Evolutionary conservation across 179 eudicot species (phyloP).

Genomic region (Actinidia arguta): DNA sequence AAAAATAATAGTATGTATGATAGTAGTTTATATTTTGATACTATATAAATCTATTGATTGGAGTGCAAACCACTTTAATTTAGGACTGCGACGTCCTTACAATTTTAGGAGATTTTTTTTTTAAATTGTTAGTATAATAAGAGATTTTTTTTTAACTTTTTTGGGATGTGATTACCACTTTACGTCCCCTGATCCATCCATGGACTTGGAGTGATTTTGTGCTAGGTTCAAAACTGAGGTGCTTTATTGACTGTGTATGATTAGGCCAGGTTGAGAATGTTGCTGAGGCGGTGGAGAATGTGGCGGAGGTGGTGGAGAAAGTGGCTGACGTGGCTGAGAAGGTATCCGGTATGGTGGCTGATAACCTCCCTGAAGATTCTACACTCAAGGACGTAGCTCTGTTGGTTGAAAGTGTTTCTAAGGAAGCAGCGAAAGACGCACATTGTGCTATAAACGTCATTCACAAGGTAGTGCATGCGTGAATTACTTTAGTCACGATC

Average conservation of each 20-base stretch:
- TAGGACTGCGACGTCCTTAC: too few relatives aligned
- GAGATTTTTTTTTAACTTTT: too few relatives aligned
- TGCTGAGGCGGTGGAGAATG: background rate
- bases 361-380: background rate
- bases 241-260: background rate
- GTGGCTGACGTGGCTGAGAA: background rate
- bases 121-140: too few relatives aligned
- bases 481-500: background rate
- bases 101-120: too few relatives aligned
- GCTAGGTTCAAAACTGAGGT: background rate
- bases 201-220: background rate
- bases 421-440: background rate
- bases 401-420: background rate
- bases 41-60: too few relatives aligned
- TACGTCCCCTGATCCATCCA: too few relatives aligned
- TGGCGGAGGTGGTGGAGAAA: background rate
- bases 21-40: too few relatives aligned
- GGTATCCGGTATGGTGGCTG: background rate
- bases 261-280: too few relatives aligned
- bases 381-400: background rate
- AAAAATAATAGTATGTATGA: too few relatives aligned
- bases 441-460: background rate
- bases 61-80: too few relatives aligned
- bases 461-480: background rate
- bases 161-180: too few relatives aligned